Percentiles rank a stretch among this genome's conserved stretches.
phyloP scores from a whole-genome alignment of 2,329 filamentous ascomycete species.

The Byssoonygena ceratinophila region DNA sequence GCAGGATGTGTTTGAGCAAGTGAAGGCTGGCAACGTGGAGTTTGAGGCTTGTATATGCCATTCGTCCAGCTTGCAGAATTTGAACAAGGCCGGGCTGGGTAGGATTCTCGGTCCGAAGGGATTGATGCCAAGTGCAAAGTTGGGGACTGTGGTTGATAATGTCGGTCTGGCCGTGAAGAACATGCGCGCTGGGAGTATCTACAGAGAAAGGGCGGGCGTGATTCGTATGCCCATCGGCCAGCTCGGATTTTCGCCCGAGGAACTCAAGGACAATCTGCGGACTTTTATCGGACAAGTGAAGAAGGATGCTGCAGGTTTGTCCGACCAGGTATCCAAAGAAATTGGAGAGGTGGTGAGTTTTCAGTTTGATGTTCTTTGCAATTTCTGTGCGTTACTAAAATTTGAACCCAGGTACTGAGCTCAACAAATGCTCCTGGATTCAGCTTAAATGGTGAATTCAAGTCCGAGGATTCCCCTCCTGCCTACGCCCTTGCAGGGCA shows the following conservation, averaged over 20 bases:
- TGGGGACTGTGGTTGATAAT: slow-evolving; percentile 77
- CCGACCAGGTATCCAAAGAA: slow-evolving; percentile 57
- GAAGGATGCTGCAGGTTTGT: slow-evolving; percentile 59
- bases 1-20: slow-evolving; percentile 69
- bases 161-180: slow-evolving; percentile 64
- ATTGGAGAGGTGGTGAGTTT: slow-evolving; percentile 56
- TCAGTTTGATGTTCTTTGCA: background rate
- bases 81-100: slow-evolving; percentile 72
- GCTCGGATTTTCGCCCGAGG: slow-evolving; percentile 74
- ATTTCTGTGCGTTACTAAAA: no score
- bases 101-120: slow-evolving; percentile 77
- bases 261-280: slow-evolving; percentile 75
- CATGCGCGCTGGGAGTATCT: slow-evolving; percentile 73
- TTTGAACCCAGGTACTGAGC: slow-evolving; percentile 60
- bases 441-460: slow-evolving; percentile 71
- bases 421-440: slow-evolving; percentile 80
- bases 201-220: slow-evolving; percentile 74
- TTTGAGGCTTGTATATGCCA: slow-evolving; percentile 90
- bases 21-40: slow-evolving; percentile 64
- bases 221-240: slow-evolving; percentile 86
- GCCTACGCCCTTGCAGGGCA: slow-evolving; percentile 37
- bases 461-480: slow-evolving; percentile 48
- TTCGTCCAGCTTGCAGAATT: slow-evolving; percentile 59
- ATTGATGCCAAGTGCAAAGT: slow-evolving; percentile 83
- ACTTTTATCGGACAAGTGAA: slow-evolving; percentile 65